These are phyloP conservation scores for Sabuloglossum arenarium DNA, from an alignment of 495 filamentous ascomycete species.

Conservation along the genomic window DNA sequence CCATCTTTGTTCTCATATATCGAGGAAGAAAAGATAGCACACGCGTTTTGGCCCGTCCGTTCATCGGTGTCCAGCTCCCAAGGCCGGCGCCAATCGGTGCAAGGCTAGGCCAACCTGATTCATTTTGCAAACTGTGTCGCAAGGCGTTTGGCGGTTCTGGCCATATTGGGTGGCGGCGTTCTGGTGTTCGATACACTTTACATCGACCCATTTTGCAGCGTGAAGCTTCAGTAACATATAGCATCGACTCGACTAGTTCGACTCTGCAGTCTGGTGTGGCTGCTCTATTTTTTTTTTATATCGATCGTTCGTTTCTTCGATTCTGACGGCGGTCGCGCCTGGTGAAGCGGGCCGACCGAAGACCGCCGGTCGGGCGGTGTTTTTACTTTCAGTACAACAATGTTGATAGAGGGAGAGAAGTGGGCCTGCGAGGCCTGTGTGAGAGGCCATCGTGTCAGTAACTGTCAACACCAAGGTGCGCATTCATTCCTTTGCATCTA, in stretches of 20 bases:
- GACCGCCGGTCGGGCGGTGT: not conserved
- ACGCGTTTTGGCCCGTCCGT: constrained; percentile 2
- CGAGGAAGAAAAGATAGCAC: constrained; percentile 1
- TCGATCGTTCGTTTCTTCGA: not conserved
- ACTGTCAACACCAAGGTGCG: constrained; percentile 47
- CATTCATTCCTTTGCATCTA: constrained; percentile 11
- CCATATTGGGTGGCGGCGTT: not conserved
- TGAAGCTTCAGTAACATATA: not conserved
- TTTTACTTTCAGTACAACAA: constrained; percentile 15
- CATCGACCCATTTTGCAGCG: not conserved
- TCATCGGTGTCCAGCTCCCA: constrained; percentile 1
- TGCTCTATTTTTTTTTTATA: not conserved
- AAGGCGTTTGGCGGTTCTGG: not conserved
- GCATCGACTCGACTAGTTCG: constrained; percentile 3
- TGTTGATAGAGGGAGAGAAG: constrained; percentile 81
- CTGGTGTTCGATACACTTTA: not conserved
- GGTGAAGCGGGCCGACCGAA: not conserved
- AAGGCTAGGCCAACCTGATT: constrained; percentile 2
- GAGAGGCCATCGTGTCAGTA: constrained; percentile 82
- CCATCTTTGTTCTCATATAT: constrained; percentile 2
- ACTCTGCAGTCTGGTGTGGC: constrained; percentile 3
- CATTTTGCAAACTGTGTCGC: not conserved
- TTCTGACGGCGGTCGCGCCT: not conserved
- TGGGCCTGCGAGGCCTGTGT: constrained; percentile 88
- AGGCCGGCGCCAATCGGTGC: constrained; percentile 5